Percentiles rank a stretch among this genome's conserved stretches.
Conservation (phyloP, 768 basidiomycete species). For the Rhizopogon vulgaris region DNA sequence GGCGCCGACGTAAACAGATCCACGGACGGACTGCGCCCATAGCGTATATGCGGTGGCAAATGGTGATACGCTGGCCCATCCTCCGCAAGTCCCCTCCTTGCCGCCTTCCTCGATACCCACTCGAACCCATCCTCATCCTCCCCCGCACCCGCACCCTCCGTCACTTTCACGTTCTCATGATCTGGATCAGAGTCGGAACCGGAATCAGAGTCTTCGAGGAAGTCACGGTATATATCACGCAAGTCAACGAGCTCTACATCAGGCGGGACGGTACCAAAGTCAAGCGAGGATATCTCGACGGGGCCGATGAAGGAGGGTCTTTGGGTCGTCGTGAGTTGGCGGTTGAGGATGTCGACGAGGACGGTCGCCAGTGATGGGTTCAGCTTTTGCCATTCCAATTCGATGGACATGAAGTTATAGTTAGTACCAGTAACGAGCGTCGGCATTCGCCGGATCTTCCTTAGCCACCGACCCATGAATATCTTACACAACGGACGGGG, state of each 20-base stretch:
- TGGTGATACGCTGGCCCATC: constrained; percentile 58
- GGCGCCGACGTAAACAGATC: constrained; percentile 58
- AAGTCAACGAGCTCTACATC: constrained; percentile 89
- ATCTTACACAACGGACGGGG: constrained; percentile 9
- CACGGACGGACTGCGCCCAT: constrained; percentile 48
- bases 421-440: neutral
- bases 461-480: neutral
- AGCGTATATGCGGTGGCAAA: constrained; percentile 68
- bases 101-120: constrained; percentile 69
- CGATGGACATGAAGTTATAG: constrained; percentile 75
- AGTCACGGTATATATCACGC: constrained; percentile 91
- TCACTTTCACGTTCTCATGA: constrained; percentile 37
- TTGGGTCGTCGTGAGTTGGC: constrained; percentile 59
- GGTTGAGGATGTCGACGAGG: constrained; percentile 73
- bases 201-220: constrained; percentile 71
- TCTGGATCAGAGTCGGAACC: constrained; percentile 30
- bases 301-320: constrained; percentile 96
- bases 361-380: constrained; percentile 63
- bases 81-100: constrained; percentile 45
- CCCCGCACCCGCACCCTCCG: constrained; percentile 46
- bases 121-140: constrained; percentile 77
- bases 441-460: neutral
- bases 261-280: constrained; percentile 79
- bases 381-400: constrained; percentile 88
- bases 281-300: constrained; percentile 76